Conservation (phyloP, 1,139 yeast species). For the Candida labiduridarum region DNA sequence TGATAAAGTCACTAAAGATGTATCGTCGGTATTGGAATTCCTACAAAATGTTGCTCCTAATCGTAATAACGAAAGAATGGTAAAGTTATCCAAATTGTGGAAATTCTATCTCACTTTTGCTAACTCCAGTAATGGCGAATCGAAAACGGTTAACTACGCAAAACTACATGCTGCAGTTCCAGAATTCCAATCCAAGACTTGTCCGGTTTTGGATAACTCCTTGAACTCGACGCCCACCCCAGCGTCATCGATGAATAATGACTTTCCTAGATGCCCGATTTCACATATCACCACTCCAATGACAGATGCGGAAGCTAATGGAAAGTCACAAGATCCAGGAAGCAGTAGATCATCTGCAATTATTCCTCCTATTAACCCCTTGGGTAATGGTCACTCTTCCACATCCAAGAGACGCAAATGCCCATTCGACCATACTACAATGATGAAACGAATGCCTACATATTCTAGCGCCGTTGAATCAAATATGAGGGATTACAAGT, state of each 20-base stretch:
- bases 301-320: slow-evolving; percentile 16
- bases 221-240: slow-evolving; percentile 3
- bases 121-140: slow-evolving; percentile 25
- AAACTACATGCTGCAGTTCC: slow-evolving; percentile 40
- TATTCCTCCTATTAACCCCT: slow-evolving; percentile 6
- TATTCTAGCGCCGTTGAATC: slow-evolving; percentile 27
- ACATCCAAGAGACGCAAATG: slow-evolving; percentile 25
- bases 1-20: slow-evolving; percentile 5
- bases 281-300: slow-evolving; percentile 32
- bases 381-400: slow-evolving; percentile 1
- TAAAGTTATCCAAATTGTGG: slow-evolving; percentile 42
- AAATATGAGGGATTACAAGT: slow-evolving; percentile 23
- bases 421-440: slow-evolving; percentile 35
- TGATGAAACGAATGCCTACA: slow-evolving; percentile 18
- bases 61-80: slow-evolving; percentile 26
- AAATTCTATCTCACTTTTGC: slow-evolving; percentile 42
- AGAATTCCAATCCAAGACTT: slow-evolving; percentile 20
- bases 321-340: not conserved
- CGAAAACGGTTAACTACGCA: slow-evolving; percentile 35
- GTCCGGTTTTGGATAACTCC: slow-evolving; percentile 16
- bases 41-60: slow-evolving; percentile 7
- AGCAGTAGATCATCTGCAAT: slow-evolving; percentile 4
- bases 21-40: slow-evolving; percentile 7
- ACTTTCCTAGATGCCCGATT: slow-evolving; percentile 31
- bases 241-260: slow-evolving; percentile 7